These are phyloP conservation scores for Acanthamoeba healyi DNA, from an alignment of 208 protist species.

Conservation along the genomic window DNA sequence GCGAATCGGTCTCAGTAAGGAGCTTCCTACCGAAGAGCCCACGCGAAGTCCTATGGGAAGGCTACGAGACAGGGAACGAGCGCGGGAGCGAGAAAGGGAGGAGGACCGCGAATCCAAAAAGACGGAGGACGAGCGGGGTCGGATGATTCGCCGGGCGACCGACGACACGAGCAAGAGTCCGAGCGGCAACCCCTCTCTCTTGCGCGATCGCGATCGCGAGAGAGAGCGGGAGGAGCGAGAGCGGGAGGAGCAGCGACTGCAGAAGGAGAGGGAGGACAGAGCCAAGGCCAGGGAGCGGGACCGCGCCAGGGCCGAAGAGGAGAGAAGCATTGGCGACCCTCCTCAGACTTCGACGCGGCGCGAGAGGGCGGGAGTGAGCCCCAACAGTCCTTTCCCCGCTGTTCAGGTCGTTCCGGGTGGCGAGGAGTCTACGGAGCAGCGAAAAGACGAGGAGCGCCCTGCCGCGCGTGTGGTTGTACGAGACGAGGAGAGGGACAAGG, in stretches of 20 bases:
- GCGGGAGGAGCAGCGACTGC: constrained; percentile 11
- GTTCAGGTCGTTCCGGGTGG: no score
- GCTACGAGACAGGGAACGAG: background rate
- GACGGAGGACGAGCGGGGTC: constrained; percentile 10
- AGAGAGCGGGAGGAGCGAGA: background rate
- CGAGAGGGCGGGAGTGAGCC: constrained; percentile 11
- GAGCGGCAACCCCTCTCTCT: background rate
- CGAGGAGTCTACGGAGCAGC: background rate
- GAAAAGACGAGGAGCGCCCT: background rate
- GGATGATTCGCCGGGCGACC: background rate
- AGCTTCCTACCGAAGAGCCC: background rate
- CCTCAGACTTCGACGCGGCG: background rate
- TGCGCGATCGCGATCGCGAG: constrained; percentile 10
- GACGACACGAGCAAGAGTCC: background rate
- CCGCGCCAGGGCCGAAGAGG: constrained; percentile 17
- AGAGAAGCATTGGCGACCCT: background rate
- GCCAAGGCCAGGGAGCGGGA: constrained; percentile 23
- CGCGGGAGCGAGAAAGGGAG: background rate
- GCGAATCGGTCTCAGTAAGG: background rate
- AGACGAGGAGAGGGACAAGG: constrained; percentile 18
- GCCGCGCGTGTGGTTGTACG: background rate
- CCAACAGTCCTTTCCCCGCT: no score
- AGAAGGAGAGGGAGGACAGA: background rate
- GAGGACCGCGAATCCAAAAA: background rate
- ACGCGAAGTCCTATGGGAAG: background rate